Base-by-base conservation (phyloP, 768 basidiomycete genomes). In the Suillus cothurnatus region DNA sequence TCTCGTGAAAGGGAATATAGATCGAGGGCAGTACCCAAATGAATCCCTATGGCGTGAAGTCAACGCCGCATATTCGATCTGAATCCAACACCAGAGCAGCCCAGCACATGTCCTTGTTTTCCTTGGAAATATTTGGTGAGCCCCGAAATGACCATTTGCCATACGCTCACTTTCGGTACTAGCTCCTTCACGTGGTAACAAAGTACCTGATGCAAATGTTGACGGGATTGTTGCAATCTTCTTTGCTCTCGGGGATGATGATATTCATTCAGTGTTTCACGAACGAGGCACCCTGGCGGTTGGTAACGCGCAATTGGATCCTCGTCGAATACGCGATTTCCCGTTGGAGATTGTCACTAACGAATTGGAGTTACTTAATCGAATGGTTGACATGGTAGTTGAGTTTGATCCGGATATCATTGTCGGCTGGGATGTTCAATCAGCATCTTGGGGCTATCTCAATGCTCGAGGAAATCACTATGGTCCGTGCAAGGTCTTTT, bases 381-480 rank as follows among this genome's bases (percentile, higher is more conserved):
- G 78, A 39, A 69, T 93, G 8, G 80, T 93, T 32, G 95, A 99
- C 72, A 77, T 87, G 34, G 85, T 97, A 0, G 71, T 86, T 28
- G 85, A 87, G 1, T 79, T 93, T 68, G 95, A 99, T 78, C 97
- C 97, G 0, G 97, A 99, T 74, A 89, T 98, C 47, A 71, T 99
- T 9, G 84, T 87, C 0, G 97, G 97, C 19, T 99, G 95, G 94
- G 97, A 99, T 66, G 82, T 97, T 15, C 94, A 97, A 72, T 80
- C 81, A 23, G 82, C 85, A 3, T 95, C 93, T 7, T 99, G 97
- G 97, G 96, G 96, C 0, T 99, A 94, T 75, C 78, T 97, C 1
- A 79, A 82, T 58, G 85, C 85, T n/a, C 84, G 97, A 49, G 91
- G 87, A 19, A 74, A 74, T 61, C 74, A 77, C 5, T 86, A 87